Base-by-base conservation (phyloP, 169 alveolate genomes). In the Neospora caninum region DNA sequence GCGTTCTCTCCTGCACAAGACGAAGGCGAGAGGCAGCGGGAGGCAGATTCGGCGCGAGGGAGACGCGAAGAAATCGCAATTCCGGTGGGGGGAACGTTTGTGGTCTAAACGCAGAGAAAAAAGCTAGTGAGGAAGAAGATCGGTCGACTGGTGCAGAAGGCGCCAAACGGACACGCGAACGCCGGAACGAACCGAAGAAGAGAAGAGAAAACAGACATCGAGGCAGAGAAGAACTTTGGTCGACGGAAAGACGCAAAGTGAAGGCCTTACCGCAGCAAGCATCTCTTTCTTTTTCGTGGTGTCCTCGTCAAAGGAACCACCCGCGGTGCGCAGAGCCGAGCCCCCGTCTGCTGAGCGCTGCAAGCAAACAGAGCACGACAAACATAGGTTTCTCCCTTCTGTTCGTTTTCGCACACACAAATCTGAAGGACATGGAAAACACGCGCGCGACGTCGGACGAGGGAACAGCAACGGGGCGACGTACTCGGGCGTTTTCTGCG, bases 401-500 rank as follows among this genome's bases (percentile, higher is more conserved):
- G n/a, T n/a, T n/a, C n/a, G n/a, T n/a, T n/a, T n/a, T n/a, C n/a
- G n/a, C n/a, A n/a, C n/a, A n/a, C n/a, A n/a, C n/a, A n/a, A n/a
- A n/a, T n/a, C n/a, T n/a, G n/a, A n/a, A n/a, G n/a, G n/a, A n/a
- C n/a, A n/a, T n/a, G n/a, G n/a, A n/a, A n/a, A n/a, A n/a, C n/a
- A n/a, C n/a, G n/a, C n/a, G n/a, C n/a, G n/a, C n/a, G n/a, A n/a
- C n/a, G n/a, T n/a, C n/a, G n/a, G n/a, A n/a, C n/a, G n/a, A n/a
- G n/a, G n/a, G n/a, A n/a, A n/a, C n/a, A 13, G 73, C 16, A 29
- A 27, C 16, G 20, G 7, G 73, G n/a, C n/a, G 45, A 13, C 95
- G 38, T 89, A 95, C 96, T 31, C 95, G 83, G 34, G 95, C 97
- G 34, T 94, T 93, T 43, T 96, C 97, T 27, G 96, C 98, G 53